Percentiles rank a stretch among this genome's conserved stretches.
Evolutionary conservation across 2,329 filamentous ascomycete genomes (phyloP).

Genomic region (Sclerotinia subarctica): DNA sequence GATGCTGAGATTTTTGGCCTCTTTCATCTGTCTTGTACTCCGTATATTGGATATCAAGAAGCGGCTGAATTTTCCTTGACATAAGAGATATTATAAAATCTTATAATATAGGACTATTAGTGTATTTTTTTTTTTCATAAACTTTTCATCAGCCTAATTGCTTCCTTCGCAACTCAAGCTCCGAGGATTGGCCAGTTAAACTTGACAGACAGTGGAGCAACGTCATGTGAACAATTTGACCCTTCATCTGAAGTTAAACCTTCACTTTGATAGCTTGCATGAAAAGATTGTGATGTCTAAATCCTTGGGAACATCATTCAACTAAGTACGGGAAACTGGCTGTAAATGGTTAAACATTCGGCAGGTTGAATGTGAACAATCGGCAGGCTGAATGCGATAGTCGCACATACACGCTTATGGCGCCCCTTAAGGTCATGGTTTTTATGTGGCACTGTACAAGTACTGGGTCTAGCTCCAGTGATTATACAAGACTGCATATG

Average conservation of each 20-base stretch:
- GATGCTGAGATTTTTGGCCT: not conserved
- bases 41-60: not conserved
- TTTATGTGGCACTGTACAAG: too few species aligned
- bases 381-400: not conserved
- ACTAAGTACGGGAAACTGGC: not conserved
- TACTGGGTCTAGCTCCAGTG: not conserved
- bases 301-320: conserved; percentile 3
- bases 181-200: not conserved
- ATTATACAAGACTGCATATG: not conserved
- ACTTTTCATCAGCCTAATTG: not conserved
- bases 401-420: not conserved
- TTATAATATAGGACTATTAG: not conserved
- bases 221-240: not conserved
- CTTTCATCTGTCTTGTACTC: not conserved
- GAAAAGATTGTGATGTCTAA: not conserved
- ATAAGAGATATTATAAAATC: not conserved
- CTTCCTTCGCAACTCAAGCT: not conserved
- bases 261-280: not conserved
- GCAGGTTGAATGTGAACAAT: not conserved
- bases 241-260: not conserved
- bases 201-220: not conserved
- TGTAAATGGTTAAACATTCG: not conserved
- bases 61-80: not conserved
- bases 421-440: too few species aligned
- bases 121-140: not conserved